phyloP scores from a whole-genome alignment of 208 protist genomes.

The Wallacemonas sp. region DNA sequence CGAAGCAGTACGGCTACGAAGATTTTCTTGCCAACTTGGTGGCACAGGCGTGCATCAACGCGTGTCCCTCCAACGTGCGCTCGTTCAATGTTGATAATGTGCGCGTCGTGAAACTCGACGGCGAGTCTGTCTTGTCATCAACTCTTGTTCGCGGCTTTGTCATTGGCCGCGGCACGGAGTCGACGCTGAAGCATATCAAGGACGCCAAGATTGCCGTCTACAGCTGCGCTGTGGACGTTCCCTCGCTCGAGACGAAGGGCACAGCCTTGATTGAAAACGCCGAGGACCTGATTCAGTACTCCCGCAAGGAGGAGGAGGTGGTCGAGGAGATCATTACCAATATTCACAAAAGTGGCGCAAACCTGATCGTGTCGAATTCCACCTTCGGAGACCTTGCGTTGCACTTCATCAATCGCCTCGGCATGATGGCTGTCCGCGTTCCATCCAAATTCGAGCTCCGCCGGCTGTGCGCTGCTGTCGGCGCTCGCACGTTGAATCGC shows the following conservation, averaged over 20 bases:
- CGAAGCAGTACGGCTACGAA: slow-evolving; percentile 98
- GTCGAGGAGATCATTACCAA: slow-evolving; percentile 97
- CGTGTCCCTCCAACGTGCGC: slow-evolving; percentile 95
- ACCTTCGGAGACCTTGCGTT: slow-evolving; percentile 98
- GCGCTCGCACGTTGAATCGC: slow-evolving; percentile 93
- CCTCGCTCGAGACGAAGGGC: slow-evolving; percentile 98
- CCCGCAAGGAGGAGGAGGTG: slow-evolving; percentile 96
- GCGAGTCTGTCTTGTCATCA: slow-evolving; percentile 94
- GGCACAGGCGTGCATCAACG: slow-evolving; percentile 95
- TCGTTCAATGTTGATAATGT: slow-evolving; percentile 99
- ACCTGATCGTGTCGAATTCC: slow-evolving; percentile 97
- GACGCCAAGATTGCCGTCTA: slow-evolving; percentile 99
- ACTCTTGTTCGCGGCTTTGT: slow-evolving; percentile 97
- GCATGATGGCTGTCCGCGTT: slow-evolving; percentile 98
- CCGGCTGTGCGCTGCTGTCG: slow-evolving; percentile 96
- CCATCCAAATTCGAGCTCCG: slow-evolving; percentile 99
- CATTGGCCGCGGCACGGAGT: slow-evolving; percentile 93
- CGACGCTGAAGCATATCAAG: slow-evolving; percentile 90
- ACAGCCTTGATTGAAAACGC: slow-evolving; percentile 97
- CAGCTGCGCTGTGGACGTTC: slow-evolving; percentile 95
- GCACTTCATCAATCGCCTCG: slow-evolving; percentile 98
- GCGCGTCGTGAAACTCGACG: slow-evolving; percentile 98
- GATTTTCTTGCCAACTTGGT: slow-evolving; percentile 94
- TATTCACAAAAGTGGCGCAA: slow-evolving; percentile 96
- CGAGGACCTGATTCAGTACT: slow-evolving; percentile 98